Percentiles rank a stretch among this genome's conserved stretches.
Conservation (phyloP, 148 eudicot species). For the Fagopyrum tataricum region DNA sequence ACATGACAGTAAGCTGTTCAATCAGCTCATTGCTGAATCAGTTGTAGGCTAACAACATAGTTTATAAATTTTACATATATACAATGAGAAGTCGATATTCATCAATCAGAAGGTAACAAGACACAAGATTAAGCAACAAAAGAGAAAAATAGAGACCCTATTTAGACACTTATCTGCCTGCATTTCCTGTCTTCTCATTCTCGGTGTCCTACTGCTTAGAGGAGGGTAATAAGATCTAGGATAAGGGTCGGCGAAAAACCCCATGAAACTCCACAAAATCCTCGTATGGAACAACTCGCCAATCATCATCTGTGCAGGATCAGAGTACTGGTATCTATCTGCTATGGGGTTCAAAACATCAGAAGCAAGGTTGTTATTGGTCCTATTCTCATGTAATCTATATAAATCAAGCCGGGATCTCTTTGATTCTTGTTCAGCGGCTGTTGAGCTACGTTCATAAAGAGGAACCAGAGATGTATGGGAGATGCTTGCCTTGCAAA, state of each 20-base stretch:
- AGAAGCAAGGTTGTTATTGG: neutral
- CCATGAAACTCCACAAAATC: constrained; percentile 52
- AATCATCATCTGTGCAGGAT: constrained; percentile 55
- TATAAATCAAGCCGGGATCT: constrained; percentile 15
- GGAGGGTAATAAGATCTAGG: constrained; percentile 32
- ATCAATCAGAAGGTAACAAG: constrained; percentile 39
- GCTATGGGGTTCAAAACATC: neutral
- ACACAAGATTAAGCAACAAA: constrained; percentile 57
- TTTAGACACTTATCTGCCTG: constrained; percentile 61
- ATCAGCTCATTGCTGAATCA: neutral
- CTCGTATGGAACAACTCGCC: constrained; percentile 68
- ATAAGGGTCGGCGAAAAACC: constrained; percentile 42
- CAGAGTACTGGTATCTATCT: neutral
- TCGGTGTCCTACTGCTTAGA: constrained; percentile 22
- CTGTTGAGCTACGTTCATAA: constrained; percentile 50
- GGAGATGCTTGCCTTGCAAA: constrained; percentile 72
- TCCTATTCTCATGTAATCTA: neutral
- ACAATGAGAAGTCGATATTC: neutral
- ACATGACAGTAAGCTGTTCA: neutral
- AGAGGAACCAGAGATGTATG: constrained; percentile 60
- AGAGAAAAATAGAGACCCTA: constrained; percentile 57
- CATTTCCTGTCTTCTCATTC: constrained; percentile 74
- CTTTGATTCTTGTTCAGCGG: constrained; percentile 22
- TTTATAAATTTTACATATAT: constrained; percentile 3
- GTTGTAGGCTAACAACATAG: neutral